Evolutionary conservation across 106 monocot genomes (phyloP), one percentile per base, ranked within the genome.

Genomic region (Agapanthus africanus): DNA sequence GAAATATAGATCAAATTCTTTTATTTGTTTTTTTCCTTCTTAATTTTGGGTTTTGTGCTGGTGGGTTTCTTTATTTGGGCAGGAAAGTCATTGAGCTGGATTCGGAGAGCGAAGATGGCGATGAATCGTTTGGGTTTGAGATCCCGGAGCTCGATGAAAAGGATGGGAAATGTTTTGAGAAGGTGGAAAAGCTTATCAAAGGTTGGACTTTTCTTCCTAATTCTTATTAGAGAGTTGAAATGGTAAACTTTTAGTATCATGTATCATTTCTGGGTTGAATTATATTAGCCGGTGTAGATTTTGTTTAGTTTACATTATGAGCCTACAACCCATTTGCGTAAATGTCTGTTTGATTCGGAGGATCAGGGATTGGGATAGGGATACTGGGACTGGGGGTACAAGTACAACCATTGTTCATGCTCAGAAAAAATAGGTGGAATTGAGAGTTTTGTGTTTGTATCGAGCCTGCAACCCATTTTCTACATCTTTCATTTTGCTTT

Each of bases 121-220:
- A 25, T 15, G 70, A 70, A 38, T 13, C 2, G 14, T 41, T 23
- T 10, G 56, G 2, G 30, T 37, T 66, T 41, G 79, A 82, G 71
- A 70, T 71, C 30, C 73, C 68, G 0, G 49, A 79, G 59, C 65
- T 76, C 19, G 62, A 81, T 44, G 72, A 75, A 40, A 67, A 67
- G 61, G 81, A 78, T 69, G 66, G 23, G 32, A 79, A 79, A 33
- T 80, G 74, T 39, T 84, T 87, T 50, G 74, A 91, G 37, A 66
- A 62, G 40, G 81, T 87, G 28, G 81, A 83, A 37, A 71, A 67
- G 67, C 64, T 79, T 1, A 84, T 91, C 26, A 81, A 82, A 81
- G 81, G 87, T 87, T 21, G 52, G 79, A 40, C 52, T 46, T 59
- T 61, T 14, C 16, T 44, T 44, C 16, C 44, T 44, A 44, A 11